Evolutionary conservation across 2,329 filamentous ascomycete species (phyloP), one percentile per base, ranked within the genome.

Genomic region (Fusarium nisikadoi): DNA sequence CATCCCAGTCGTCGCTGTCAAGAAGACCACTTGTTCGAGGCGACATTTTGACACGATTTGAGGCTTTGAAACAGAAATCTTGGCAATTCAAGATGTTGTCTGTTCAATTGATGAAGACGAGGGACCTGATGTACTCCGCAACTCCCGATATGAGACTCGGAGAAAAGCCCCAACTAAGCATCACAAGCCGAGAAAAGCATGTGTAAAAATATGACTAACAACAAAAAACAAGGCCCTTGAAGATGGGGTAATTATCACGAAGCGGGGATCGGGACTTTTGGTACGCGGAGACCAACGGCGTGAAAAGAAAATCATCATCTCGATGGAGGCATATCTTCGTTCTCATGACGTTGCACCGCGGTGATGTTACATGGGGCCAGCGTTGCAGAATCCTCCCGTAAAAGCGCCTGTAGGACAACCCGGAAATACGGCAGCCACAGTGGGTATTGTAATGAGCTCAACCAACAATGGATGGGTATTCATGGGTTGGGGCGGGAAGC

Each of bases 1-100:
- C 78, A 33, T 82, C 79, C 81, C 81, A 82, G 25, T 79, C 77
- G 23, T 76, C 74, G 66, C 74, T 76, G 56, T 81, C 79, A 19
- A 83, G 76, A 13, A 82, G 75, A 35, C 79, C 79, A 12, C 78
- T 76, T 59, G 70, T 74, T 41, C 72, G 76, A 35, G 76, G 73
- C 60, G 79, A 64, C 80, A 82, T 83, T n/a, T 53, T 78, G 68
- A 39, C 52, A 10, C 42, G 3, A 8, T 27, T 36, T 33, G 29
- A 14, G 31, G 25, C 14, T n/a, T 19, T n/a, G 17, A 17, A 20
- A 12, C 31, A 35, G n/a, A 23, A 38, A 27, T 47, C 29, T 31
- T 50, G 27, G 38, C 49, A 27, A 43, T n/a, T 23, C 29, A 20
- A n/a, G 43, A 20, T 33, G 42, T 42, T 27, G 8, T 29, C 33